Base-by-base conservation (phyloP, 2,329 filamentous ascomycete species). In the Aspergillus uvarum region DNA sequence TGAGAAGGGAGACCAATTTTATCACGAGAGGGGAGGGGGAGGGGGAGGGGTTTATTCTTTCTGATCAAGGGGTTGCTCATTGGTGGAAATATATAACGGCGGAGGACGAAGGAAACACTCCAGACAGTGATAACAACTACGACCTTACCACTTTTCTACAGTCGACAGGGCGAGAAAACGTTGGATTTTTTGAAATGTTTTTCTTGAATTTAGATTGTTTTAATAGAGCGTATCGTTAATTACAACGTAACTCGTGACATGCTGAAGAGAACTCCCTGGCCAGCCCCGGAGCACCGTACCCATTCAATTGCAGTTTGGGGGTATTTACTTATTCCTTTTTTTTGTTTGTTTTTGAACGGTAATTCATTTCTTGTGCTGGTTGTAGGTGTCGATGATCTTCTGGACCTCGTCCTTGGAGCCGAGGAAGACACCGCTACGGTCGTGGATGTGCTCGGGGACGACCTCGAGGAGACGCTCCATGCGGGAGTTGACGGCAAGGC, bases 331-430 rank as follows among this genome's bases (percentile, higher is more conserved):
- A 48, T 47, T 35, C 24, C n/a, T 44, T 10, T 16, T 10, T 16
- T 56, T 48, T 50, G 49, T 47, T 19, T 6, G 2, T 38, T 1
- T 1, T 12, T 38, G 35, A 8, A 8, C 2, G 14, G 5, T 5
- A 32, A 56, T 59, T 68, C 64, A 72, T 70, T 74, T 72, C 59
- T 72, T 68, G 68, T 74, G 68, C 66, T 77, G 72, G 78, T 89
- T 89, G 81, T 95, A 89, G 71, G 89, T 88, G 62, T 86, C 81
- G 77, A 96, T 96, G 67, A 98, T 91, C 83, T 96, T 97, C 81
- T 97, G 92, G 52, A 99, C 85, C 81, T 99, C 95, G 64, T 96
- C 91, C 69, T 89, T 92, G 70, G 92, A 96, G 65, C 95, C 95
- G 82, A 99, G 85, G 81, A 96, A 99, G 72, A 99, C 97, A 67